A percentile compares a stretch with the other conserved stretches of the same genome.
phyloP scores from a whole-genome alignment of 164 flowering plant species.

The Aristolochia californica region DNA sequence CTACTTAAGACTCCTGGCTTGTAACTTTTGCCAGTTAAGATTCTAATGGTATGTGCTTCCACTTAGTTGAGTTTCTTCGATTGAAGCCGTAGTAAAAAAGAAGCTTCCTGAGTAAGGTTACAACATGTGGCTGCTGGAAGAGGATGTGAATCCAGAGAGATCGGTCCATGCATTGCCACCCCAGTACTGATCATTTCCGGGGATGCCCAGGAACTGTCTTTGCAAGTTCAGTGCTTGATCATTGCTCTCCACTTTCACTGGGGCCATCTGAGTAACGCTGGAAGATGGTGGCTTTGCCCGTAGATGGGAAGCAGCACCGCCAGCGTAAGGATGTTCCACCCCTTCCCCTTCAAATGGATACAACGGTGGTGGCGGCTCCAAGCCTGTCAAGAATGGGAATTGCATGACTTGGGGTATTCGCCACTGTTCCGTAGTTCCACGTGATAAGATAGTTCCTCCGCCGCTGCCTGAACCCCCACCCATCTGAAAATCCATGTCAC shows the following conservation, averaged over 20 bases:
- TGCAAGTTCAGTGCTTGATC: slow-evolving; percentile 31
- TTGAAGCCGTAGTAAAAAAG: slow-evolving; percentile 13
- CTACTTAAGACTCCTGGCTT: too few relatives aligned
- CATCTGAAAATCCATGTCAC: slow-evolving; percentile 32
- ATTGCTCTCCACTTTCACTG: slow-evolving; percentile 53
- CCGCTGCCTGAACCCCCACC: slow-evolving; percentile 12
- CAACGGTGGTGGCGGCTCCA: slow-evolving; percentile 25
- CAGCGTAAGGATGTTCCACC: slow-evolving; percentile 15
- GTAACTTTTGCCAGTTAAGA: slow-evolving; percentile 1
- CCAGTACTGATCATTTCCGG: slow-evolving; percentile 31
- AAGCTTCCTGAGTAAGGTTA: slow-evolving; percentile 10
- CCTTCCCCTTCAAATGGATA: slow-evolving; percentile 29
- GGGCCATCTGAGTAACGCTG: slow-evolving; percentile 15
- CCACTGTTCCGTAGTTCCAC: slow-evolving; percentile 32
- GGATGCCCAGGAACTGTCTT: slow-evolving; percentile 41
- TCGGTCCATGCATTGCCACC: slow-evolving; percentile 49
- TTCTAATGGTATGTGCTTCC: background rate
- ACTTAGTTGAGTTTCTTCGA: slow-evolving; percentile 3
- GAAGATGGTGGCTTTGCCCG: slow-evolving; percentile 14
- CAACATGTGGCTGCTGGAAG: slow-evolving; percentile 42
- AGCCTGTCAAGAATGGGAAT: slow-evolving; percentile 40
- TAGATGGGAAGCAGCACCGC: slow-evolving; percentile 12
- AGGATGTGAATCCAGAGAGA: slow-evolving; percentile 43
- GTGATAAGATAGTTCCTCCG: background rate
- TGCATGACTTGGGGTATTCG: slow-evolving; percentile 29